Conservation (phyloP, 164 flowering plant species). For the Magnolia kwangsiensis region DNA sequence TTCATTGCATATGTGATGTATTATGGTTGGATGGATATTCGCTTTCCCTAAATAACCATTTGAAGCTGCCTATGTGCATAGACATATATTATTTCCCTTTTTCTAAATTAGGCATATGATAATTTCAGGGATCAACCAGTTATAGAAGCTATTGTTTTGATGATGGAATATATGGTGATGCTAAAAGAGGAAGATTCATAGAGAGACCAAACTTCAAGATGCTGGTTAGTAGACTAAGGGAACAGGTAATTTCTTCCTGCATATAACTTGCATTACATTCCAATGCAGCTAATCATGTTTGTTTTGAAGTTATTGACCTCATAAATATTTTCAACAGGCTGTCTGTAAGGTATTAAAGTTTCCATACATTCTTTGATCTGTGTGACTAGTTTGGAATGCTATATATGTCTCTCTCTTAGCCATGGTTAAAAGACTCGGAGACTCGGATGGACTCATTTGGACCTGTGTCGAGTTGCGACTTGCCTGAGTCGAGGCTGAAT, state of each 20-base stretch:
- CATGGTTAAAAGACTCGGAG: not conserved
- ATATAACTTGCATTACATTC: not conserved
- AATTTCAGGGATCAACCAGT: constrained; percentile 30
- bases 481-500: too few relatives aligned
- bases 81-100: not conserved
- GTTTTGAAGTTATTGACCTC: not conserved
- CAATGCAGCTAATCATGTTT: not conserved
- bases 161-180: constrained; percentile 14
- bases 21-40: too few relatives aligned
- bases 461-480: not conserved
- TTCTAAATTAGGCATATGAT: not conserved
- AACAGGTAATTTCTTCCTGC: constrained; percentile 48
- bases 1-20: too few relatives aligned
- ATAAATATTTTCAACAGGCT: not conserved
- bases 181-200: constrained; percentile 14
- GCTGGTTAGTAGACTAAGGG: constrained; percentile 56
- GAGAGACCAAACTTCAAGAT: constrained; percentile 49
- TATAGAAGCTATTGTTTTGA: constrained; percentile 30
- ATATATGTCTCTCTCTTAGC: not conserved
- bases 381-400: not conserved
- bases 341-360: not conserved
- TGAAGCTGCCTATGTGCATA: too few relatives aligned
- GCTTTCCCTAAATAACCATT: too few relatives aligned
- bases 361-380: not conserved
- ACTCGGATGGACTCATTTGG: not conserved